Percentiles rank a stretch among this genome's conserved stretches.
Evolutionary conservation across 345 rosid genomes (phyloP).

Genomic region (Arabidopsis suecica): DNA sequence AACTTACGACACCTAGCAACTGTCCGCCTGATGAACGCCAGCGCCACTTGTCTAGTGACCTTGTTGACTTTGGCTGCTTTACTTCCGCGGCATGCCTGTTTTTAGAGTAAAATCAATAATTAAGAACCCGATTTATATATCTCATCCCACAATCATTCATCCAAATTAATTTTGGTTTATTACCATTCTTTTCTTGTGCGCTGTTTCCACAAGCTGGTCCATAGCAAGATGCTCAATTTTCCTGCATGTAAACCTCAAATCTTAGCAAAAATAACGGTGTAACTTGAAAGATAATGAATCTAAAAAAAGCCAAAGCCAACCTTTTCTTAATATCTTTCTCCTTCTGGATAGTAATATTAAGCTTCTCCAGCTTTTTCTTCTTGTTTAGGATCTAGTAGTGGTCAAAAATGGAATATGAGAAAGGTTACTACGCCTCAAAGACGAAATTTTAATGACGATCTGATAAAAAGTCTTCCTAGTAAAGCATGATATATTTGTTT

Average conservation of each 20-base stretch:
- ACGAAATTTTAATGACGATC: constrained; percentile 9
- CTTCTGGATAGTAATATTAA: constrained; percentile 60
- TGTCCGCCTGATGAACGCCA: constrained; percentile 74
- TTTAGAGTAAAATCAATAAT: constrained; percentile 19
- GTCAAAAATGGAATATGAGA: constrained; percentile 32
- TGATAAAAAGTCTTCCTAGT: not conserved
- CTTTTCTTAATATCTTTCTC: constrained; percentile 64
- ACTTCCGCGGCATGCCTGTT: constrained; percentile 79
- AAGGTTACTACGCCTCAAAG: not conserved
- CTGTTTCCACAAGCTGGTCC: constrained; percentile 87
- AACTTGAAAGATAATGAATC: constrained; percentile 11
- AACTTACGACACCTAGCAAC: constrained; percentile 72
- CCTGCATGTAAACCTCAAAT: constrained; percentile 56
- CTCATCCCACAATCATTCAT: constrained; percentile 18
- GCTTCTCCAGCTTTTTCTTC: constrained; percentile 66
- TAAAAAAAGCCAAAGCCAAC: constrained; percentile 49
- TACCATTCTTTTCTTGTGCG: constrained; percentile 86
- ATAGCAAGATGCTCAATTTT: constrained; percentile 72
- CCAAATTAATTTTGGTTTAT: not conserved
- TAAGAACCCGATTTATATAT: constrained; percentile 22
- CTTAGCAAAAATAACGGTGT: constrained; percentile 31
- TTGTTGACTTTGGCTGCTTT: constrained; percentile 70
- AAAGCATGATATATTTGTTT: not conserved
- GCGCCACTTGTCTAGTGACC: constrained; percentile 77
- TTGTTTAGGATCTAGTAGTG: constrained; percentile 61